Evolutionary conservation across 805 yeast genomes (phyloP), one percentile per base, ranked within the genome.

Genomic region (Kodamaea sagamina): DNA sequence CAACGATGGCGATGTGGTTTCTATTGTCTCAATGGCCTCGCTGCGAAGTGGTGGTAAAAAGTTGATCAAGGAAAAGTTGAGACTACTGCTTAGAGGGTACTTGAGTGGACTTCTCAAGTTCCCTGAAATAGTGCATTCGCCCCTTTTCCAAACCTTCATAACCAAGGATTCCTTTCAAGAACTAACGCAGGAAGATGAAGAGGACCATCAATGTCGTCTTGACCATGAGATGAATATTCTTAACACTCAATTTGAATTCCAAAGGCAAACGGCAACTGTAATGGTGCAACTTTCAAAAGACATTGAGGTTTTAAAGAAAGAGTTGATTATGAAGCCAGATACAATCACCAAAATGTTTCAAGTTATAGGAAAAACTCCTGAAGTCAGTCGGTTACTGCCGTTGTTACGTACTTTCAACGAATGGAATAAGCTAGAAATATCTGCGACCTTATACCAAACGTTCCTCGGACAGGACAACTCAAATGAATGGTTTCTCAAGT

Each of bases 401-500:
- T 71, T 86, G 28, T 68, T 89, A 34, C 72, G 74, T 49, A 77
- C 86, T 37, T 82, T 90, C 50, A 71, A 88, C 32, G 89, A 86
- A 52, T 84, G 96, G 88, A 78, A 84, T 47, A 81, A 89, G 47
- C 77, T 92, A 8, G 92, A 89, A 58, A 63, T 88, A 6, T 88
- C 97, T 0, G 86, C 96, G 0, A 84, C 96, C 0, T 65, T 92
- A 2, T 90, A 87, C 62, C 89, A 87, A 50, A 53, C 85, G 28
- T 84, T 89, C 52, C 68, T 92, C 17, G 93, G 92, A 1, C 83
- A 79, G 41, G 98, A 92, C 59, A 79, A 80, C 48, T 82, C 96
- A 1, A 79, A 81, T 47, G 96, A 88, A 52, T 69, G 86, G 52
- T 82, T 84, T 53, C 73, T 77, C 9, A 89, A 88, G 56, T 67